Conservation (phyloP, 169 alveolate species). For the Plasmodium chabaudi region DNA sequence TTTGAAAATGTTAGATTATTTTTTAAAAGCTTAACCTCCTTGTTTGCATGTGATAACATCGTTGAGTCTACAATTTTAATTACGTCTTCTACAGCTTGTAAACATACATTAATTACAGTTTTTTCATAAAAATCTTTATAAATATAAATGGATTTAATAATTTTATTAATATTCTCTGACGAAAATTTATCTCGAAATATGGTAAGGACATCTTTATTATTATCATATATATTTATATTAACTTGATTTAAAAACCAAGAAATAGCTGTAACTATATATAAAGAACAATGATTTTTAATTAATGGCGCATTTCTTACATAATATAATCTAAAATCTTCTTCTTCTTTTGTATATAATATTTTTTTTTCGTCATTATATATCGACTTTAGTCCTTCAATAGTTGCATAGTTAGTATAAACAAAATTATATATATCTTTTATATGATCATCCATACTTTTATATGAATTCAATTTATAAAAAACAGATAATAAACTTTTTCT, state of each 20-base stretch:
- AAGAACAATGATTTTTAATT: slow-evolving; percentile 23
- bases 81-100: background rate
- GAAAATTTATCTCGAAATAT: slow-evolving; percentile 43
- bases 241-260: slow-evolving; percentile 72
- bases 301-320: slow-evolving; percentile 5
- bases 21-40: background rate
- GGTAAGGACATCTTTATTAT: background rate
- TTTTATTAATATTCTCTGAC: slow-evolving; percentile 7
- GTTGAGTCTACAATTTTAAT: background rate
- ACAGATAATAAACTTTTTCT: background rate
- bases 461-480: background rate
- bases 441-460: background rate
- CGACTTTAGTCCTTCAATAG: background rate
- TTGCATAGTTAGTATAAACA: background rate
- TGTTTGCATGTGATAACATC: background rate
- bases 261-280: slow-evolving; percentile 26
- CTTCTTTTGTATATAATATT: background rate
- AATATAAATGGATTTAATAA: background rate
- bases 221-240: slow-evolving; percentile 37
- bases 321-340: slow-evolving; percentile 4
- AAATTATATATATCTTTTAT: slow-evolving; percentile 18
- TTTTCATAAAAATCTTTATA: background rate
- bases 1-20: slow-evolving; percentile 13
- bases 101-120: background rate
- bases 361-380: slow-evolving; percentile 22